Percentiles rank a stretch among this genome's conserved stretches.
These are phyloP conservation scores for Tetrastigma voinierianum DNA, from an alignment of 164 flowering plant species.

Conservation along the genomic window DNA sequence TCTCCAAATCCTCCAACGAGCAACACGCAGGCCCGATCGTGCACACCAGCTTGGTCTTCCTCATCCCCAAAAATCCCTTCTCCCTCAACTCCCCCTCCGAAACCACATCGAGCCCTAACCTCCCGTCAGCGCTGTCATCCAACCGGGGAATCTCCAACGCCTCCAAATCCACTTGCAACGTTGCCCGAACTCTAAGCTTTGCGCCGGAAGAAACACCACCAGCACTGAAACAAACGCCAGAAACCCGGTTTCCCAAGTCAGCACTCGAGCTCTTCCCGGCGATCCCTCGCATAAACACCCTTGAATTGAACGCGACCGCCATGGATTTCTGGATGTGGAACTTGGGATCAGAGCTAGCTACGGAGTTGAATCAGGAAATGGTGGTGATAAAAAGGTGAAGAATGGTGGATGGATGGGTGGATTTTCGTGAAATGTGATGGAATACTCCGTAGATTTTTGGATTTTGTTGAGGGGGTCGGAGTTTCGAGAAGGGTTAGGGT, in stretches of 20 bases:
- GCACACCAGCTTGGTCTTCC: constrained; percentile 88
- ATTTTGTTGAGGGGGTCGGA: background rate
- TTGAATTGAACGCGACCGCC: constrained; percentile 29
- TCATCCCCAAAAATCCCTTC: constrained; percentile 74
- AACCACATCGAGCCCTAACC: constrained; percentile 57
- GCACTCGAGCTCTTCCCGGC: constrained; percentile 9
- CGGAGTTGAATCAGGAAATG: background rate
- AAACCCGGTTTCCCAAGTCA: constrained; percentile 9
- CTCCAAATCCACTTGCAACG: constrained; percentile 25
- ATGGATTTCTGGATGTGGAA: constrained; percentile 13
- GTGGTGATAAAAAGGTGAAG: background rate
- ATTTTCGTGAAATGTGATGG: constrained; percentile 7
- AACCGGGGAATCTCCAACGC: constrained; percentile 8
- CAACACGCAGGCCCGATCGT: constrained; percentile 80
- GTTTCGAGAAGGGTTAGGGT: constrained; percentile 1
- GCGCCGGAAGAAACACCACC: constrained; percentile 3
- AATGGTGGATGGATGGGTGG: no score
- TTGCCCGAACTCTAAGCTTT: constrained; percentile 22
- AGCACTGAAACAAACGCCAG: constrained; percentile 15
- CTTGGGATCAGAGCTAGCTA: background rate
- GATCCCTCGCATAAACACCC: constrained; percentile 13
- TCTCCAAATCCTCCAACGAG: constrained; percentile 57
- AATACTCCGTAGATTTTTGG: constrained; percentile 2
- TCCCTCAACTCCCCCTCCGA: constrained; percentile 61
- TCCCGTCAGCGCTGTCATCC: constrained; percentile 3